Evolutionary conservation across 2,329 filamentous ascomycete genomes (phyloP), one percentile per base, ranked within the genome.

Genomic region (Cladobotryum protrusum): DNA sequence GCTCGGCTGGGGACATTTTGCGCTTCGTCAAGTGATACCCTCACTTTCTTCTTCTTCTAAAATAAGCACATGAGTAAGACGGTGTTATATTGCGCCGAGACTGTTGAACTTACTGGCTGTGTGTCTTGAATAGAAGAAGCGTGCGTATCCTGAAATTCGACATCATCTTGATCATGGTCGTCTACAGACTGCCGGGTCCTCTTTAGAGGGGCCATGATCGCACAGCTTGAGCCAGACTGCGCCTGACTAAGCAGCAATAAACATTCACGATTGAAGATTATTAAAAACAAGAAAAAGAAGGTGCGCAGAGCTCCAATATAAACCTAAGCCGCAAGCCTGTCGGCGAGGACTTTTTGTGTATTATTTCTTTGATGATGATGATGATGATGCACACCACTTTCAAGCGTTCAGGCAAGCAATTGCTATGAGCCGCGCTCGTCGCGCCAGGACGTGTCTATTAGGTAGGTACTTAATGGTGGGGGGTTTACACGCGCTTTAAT

Each of bases 61-160:
- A 13, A 17, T 33, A 15, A n/a, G n/a, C n/a, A 15, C 34, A 14
- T n/a, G 37, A 34, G 54, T 63, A 33, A 59, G 52, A 13, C 17
- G 41, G 9, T 64, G 70, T 60, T 59, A 15, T 13, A 33, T 43
- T 45, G 34, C 9, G 12, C 11, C 17, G 15, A 4, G 17, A 17
- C 14, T 32, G 3, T 39, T 5, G 15, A 14, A 41, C 43, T 42
- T 37, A 55, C 55, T 41, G 54, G 47, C 35, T 53, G 55, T 15
- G 65, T 53, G 18, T 70, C 65, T 5, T 60, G 58, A n/a, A 62
- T 63, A 20, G 73, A 57, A 19, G 63, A 67, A 1, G 74, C 74
- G 53, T 66, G 71, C 12, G 71, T 71, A 41, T 68, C 61, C n/a
- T 61, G 62, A n/a, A 66, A 59, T 14, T 72, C 63, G 3, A 64